Percentiles rank a stretch among this genome's conserved stretches.
phyloP scores from a whole-genome alignment of 306 rosid genomes.

The Herpetospermum pedunculosum region DNA sequence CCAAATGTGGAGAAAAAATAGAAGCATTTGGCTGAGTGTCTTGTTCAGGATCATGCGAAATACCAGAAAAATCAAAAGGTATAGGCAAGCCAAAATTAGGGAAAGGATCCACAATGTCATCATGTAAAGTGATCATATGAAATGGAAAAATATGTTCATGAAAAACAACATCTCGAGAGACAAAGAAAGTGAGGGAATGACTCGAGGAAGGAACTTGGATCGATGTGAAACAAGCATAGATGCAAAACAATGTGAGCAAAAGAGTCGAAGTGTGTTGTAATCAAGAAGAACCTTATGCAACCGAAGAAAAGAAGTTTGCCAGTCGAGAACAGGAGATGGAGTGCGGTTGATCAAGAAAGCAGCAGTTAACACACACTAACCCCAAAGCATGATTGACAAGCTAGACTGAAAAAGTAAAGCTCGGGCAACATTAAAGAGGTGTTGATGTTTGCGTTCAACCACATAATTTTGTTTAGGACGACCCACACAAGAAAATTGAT shows the following conservation, averaged over 20 bases:
- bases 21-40: no score
- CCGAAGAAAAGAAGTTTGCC: not conserved
- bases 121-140: rapidly evolving
- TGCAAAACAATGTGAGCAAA: not conserved
- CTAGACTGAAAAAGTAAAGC: not conserved
- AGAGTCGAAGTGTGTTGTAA: rapidly evolving
- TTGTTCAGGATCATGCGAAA: no score
- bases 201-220: no score
- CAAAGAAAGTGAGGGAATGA: no score
- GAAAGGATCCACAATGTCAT: no score
- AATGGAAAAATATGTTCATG: no score
- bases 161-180: no score
- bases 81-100: no score
- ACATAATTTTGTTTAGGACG: not conserved
- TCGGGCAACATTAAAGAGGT: not conserved
- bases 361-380: not conserved
- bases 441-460: not conserved
- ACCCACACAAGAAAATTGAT: not conserved
- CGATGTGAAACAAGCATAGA: no score
- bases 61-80: no score
- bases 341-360: not conserved
- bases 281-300: not conserved
- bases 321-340: rapidly evolving
- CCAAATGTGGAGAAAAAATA: no score
- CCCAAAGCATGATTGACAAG: not conserved